Evolutionary conservation across 2,329 filamentous ascomycete genomes (phyloP).

Genomic region (Aspergillus ruber): DNA sequence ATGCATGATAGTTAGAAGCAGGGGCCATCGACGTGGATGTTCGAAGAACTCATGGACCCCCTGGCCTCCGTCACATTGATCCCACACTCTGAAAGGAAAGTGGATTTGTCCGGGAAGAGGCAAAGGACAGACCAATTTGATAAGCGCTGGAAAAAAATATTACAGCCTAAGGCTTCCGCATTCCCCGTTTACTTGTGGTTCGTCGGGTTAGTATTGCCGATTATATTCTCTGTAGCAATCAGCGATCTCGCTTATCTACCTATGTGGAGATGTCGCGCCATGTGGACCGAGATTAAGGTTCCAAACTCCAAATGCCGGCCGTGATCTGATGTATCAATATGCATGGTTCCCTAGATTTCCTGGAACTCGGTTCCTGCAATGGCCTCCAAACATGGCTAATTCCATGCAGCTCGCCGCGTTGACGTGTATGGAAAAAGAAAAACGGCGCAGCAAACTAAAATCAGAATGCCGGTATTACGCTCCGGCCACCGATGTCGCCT

Average conservation of each 20-base stretch:
- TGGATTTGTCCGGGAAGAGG: background rate
- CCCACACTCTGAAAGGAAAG: background rate
- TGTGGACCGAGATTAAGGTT: conserved; percentile 6
- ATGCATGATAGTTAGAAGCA: background rate
- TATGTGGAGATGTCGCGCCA: conserved; percentile 1
- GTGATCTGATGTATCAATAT: conserved; percentile 6
- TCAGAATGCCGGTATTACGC: background rate
- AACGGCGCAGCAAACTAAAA: conserved; percentile 1
- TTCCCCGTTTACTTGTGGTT: background rate
- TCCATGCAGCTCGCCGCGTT: conserved; percentile 2
- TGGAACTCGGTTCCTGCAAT: conserved; percentile 1
- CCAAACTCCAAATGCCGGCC: background rate
- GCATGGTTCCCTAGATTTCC: background rate
- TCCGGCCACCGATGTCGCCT: background rate
- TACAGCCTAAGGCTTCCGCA: background rate
- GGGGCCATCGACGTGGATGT: background rate
- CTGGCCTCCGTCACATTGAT: background rate
- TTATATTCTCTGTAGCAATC: background rate
- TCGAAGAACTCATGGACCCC: background rate
- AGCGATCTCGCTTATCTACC: conserved; percentile 9
- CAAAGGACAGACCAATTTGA: background rate
- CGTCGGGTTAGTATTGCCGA: background rate
- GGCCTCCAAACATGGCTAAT: background rate
- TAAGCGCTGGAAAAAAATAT: background rate
- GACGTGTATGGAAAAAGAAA: conserved; percentile 4